Conservation (phyloP, 2,329 filamentous ascomycete species). For the Trichoderma atroviride region DNA sequence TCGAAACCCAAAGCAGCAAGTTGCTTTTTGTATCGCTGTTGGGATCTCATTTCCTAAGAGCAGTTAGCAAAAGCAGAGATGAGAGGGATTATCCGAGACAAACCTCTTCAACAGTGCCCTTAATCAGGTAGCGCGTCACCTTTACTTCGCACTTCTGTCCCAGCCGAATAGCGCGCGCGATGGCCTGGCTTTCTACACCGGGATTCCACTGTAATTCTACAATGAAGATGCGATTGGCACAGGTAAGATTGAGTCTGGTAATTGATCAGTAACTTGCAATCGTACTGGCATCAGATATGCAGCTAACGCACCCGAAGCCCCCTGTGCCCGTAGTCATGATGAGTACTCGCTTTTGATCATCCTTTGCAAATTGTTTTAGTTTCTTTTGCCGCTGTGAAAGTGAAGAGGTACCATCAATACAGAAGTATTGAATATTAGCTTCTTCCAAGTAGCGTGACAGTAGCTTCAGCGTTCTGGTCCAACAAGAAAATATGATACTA, state of each 20-base stretch:
- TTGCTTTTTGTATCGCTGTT: slow-evolving; percentile 6
- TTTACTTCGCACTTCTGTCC: slow-evolving; percentile 48
- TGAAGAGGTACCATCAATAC: slow-evolving; percentile 50
- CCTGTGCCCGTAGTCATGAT: slow-evolving; percentile 58
- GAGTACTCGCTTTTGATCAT: slow-evolving; percentile 26
- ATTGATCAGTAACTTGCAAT: neutral
- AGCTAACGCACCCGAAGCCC: slow-evolving; percentile 47
- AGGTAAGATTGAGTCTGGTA: slow-evolving; percentile 50
- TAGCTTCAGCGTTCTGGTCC: slow-evolving; percentile 48
- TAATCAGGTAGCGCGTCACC: slow-evolving; percentile 50
- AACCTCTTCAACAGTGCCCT: slow-evolving; percentile 49
- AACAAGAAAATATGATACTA: slow-evolving; percentile 52
- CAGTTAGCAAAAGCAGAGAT: neutral
- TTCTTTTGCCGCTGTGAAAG: slow-evolving; percentile 42
- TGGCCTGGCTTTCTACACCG: slow-evolving; percentile 54
- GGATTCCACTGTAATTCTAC: slow-evolving; percentile 60
- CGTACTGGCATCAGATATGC: neutral
- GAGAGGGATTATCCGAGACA: slow-evolving; percentile 8
- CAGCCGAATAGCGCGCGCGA: slow-evolving; percentile 51
- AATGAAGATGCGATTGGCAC: slow-evolving; percentile 53
- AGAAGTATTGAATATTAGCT: slow-evolving; percentile 37
- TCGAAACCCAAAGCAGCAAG: slow-evolving; percentile 2
- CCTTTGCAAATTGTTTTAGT: slow-evolving; percentile 43
- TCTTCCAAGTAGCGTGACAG: slow-evolving; percentile 37
- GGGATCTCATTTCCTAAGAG: slow-evolving; percentile 1